Conservation (phyloP, 1,284 basidiomycete genomes). For the Ganoderma lingzhi region DNA sequence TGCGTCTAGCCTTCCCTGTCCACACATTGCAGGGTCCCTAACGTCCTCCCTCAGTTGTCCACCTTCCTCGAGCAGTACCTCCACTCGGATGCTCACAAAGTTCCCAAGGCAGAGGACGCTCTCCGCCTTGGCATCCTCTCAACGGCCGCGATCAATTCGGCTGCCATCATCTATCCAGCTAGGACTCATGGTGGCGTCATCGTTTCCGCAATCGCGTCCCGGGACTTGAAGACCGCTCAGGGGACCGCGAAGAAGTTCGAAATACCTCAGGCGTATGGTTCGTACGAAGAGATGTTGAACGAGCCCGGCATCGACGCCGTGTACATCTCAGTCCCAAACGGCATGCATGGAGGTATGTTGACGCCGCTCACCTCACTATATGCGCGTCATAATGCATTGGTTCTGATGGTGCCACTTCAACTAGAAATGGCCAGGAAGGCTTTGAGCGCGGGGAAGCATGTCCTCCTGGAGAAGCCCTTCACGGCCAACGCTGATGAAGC, state of each 20-base stretch:
- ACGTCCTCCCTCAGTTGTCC: conserved; percentile 11
- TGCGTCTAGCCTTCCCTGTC: not conserved
- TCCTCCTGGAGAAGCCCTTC: conserved; percentile 76
- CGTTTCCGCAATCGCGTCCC: conserved; percentile 68
- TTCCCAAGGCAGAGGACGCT: conserved; percentile 27
- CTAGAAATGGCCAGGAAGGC: conserved; percentile 75
- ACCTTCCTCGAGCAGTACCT: conserved; percentile 29
- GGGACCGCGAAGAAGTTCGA: conserved; percentile 64
- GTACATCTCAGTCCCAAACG: conserved; percentile 58
- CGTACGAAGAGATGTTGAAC: conserved; percentile 61
- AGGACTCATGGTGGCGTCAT: conserved; percentile 66
- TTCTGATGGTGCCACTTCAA: conserved; percentile 48
- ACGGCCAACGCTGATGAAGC: conserved; percentile 69
- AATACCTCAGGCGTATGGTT: conserved; percentile 65
- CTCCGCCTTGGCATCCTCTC: conserved; percentile 70
- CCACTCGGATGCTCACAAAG: conserved; percentile 17
- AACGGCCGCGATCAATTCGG: conserved; percentile 69
- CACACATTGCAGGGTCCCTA: not conserved
- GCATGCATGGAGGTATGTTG: conserved; percentile 46
- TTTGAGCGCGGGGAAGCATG: conserved; percentile 74
- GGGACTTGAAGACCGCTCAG: conserved; percentile 57
- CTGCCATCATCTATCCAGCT: conserved; percentile 62
- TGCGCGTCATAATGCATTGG: conserved; percentile 49
- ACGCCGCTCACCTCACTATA: conserved; percentile 29
- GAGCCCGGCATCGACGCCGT: conserved; percentile 68